These are phyloP conservation scores for Corylus americana DNA, from an alignment of 306 rosid genomes.

Conservation along the genomic window DNA sequence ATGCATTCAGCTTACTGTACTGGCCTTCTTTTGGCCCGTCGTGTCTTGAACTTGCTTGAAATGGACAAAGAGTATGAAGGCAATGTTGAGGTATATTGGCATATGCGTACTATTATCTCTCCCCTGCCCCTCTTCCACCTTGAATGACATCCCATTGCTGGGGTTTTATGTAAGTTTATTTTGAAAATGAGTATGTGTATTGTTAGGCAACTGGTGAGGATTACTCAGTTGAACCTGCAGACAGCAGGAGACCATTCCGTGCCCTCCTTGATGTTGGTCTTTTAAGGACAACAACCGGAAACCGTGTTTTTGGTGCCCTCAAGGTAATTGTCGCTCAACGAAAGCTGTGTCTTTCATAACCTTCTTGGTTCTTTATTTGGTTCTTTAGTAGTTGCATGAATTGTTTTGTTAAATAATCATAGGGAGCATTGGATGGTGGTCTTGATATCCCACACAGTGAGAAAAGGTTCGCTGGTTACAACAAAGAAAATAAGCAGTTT, in stretches of 20 bases:
- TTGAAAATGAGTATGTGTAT: not conserved
- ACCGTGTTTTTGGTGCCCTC: slow-evolving; percentile 87
- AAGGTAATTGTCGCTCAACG: slow-evolving; percentile 31
- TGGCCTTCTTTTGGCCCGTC: slow-evolving; percentile 86
- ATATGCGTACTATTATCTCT: too few species aligned
- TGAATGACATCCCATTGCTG: not conserved
- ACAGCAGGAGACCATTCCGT: slow-evolving; percentile 89
- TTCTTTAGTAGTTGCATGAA: not conserved
- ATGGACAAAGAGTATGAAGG: slow-evolving; percentile 88
- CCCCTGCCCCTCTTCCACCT: too few species aligned
- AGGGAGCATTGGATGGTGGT: slow-evolving; percentile 96
- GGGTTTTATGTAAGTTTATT: not conserved
- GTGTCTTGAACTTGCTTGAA: slow-evolving; percentile 70
- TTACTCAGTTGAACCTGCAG: slow-evolving; percentile 87
- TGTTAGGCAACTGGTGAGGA: slow-evolving; percentile 84
- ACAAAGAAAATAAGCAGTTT: slow-evolving; percentile 68
- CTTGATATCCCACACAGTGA: slow-evolving; percentile 91
- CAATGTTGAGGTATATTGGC: slow-evolving; percentile 69
- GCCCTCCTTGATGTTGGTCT: slow-evolving; percentile 97
- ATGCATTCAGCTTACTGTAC: slow-evolving; percentile 71
- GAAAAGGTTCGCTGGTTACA: slow-evolving; percentile 83
- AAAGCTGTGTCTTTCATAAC: not conserved
- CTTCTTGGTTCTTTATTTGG: not conserved
- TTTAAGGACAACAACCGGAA: slow-evolving; percentile 79
- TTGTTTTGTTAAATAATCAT: not conserved